Evolutionary conservation across 179 eudicot species (phyloP), one percentile per base, ranked within the genome.

Genomic region (Drosera spatulata): DNA sequence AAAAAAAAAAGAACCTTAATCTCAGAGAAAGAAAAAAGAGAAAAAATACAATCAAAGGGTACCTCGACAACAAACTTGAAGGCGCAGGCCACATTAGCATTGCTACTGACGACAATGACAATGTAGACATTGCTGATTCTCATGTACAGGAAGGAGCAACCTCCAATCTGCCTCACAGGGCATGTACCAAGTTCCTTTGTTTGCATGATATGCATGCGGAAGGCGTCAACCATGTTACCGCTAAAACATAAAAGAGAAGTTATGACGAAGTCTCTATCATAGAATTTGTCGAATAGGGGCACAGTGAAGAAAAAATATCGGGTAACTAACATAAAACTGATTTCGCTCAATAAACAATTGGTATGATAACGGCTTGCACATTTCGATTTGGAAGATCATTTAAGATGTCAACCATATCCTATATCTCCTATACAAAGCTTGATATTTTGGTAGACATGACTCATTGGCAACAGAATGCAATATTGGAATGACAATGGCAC

Each of bases 181-280:
- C 97, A 93, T 51, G 97, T 89, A 60, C 99, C 99, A 47, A 93
- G 97, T 72, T 93, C 99, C 74, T 93, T 93, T n/a, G 99, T 89
- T 76, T 93, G 99, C 99, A 93, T 89, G 71, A 93, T 93, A 74
- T 93, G 96, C 75, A 68, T 75, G 58, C 99, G 91, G 71, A 93
- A 93, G 56, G 99, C 99, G 78, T 93, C 99, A 71, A 93, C 99
- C 99, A 93, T 93, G 73, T 93, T 93, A 50, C 97, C 99, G 77
- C 99, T 93, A 71, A 46, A 45, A 33, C 58, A 39, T 49, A n/a
- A 47, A 53, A 12, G 46, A 2, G 53, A 44, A 66, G 33, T 50
- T 65, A 39, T 40, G 60, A 38, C 55, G 43, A 57, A 10, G 38
- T 46, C 33, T 22, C 33, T 22, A 22, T 22, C 33, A 22, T 22